Evolutionary conservation across 331 rosid genomes (phyloP).

Genomic region (Malus hybrid): DNA sequence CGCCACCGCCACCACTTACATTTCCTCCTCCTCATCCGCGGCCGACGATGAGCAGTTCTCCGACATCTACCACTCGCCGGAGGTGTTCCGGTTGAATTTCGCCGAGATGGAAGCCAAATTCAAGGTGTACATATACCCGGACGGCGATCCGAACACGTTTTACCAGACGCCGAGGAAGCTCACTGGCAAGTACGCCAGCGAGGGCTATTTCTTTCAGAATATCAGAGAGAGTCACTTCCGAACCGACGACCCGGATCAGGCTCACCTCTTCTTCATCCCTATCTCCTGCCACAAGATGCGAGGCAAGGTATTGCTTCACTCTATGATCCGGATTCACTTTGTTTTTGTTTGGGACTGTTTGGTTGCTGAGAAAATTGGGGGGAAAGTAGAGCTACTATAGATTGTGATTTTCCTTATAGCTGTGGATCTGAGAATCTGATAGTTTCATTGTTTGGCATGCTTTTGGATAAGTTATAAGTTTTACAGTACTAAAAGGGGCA

Average conservation of each 20-base stretch:
- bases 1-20: neutral
- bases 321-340: neutral
- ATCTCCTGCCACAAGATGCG: slow-evolving; percentile 97
- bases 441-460: neutral
- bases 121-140: slow-evolving; percentile 86
- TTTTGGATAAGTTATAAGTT: neutral
- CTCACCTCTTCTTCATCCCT: slow-evolving; percentile 87
- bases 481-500: neutral
- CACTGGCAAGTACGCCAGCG: slow-evolving; percentile 89
- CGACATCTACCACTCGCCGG: slow-evolving; percentile 65
- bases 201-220: slow-evolving; percentile 92
- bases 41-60: slow-evolving; percentile 13
- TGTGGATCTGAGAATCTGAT: slow-evolving; percentile 4
- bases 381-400: neutral
- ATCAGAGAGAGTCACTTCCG: slow-evolving; percentile 74
- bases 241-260: slow-evolving; percentile 75
- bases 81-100: slow-evolving; percentile 59
- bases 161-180: slow-evolving; percentile 95
- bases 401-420: neutral
- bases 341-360: neutral
- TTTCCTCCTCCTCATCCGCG: neutral
- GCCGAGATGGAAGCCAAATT: slow-evolving; percentile 77
- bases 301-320: slow-evolving; percentile 61
- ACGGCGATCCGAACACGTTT: slow-evolving; percentile 87
- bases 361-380: neutral